Base-by-base conservation (phyloP, 2,329 filamentous ascomycete genomes). In the Trichoderma lentiforme region DNA sequence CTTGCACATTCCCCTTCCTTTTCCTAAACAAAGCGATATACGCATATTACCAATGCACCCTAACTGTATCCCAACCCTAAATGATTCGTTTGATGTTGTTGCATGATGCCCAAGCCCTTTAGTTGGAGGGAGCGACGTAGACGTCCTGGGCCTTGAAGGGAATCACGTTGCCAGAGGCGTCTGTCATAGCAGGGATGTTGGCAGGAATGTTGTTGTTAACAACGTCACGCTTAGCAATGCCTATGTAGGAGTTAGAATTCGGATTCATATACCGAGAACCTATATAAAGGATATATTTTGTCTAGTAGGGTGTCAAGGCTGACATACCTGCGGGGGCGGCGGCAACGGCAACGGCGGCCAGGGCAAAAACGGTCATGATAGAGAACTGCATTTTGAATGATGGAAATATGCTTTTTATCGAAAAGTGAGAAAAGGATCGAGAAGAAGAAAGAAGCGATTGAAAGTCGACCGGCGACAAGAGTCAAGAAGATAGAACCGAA, bases 341-440 rank as follows among this genome's bases (percentile, higher is more conserved):
- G 71, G 85, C 86, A 76, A 85, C 78, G 76, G 82, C 85, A 76
- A 83, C 80, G 71, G 84, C 80, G 79, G 82, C 81, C 73, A 89
- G 79, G 73, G 85, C 80, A 75, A 86, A 79, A 73, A 88, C 71
- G 76, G 83, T 81, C 76, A 85, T 74, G 74, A 84, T 73, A 72
- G 84, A 83, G 83, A 85, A 85, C 83, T 87, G 84, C 87, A 89
- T 89, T 73, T 83, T 88, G 84, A 81, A 78, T 76, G 77, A 66
- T 36, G 67, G 68, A 75, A 36, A 51, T 69, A 36, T 69, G 28
- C 28, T 69, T 53, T 53, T 53, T 68, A 3, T 53, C 24, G 32
- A 43, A 30, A 62, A 60, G n/a, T 24, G 56, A 15, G 68, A 30
- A 24, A 68, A 30, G 34, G 24, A 15, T 26, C 6, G 15, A 36